Base-by-base conservation (phyloP, 2,329 filamentous ascomycete species). In the Ascochyta fabae region DNA sequence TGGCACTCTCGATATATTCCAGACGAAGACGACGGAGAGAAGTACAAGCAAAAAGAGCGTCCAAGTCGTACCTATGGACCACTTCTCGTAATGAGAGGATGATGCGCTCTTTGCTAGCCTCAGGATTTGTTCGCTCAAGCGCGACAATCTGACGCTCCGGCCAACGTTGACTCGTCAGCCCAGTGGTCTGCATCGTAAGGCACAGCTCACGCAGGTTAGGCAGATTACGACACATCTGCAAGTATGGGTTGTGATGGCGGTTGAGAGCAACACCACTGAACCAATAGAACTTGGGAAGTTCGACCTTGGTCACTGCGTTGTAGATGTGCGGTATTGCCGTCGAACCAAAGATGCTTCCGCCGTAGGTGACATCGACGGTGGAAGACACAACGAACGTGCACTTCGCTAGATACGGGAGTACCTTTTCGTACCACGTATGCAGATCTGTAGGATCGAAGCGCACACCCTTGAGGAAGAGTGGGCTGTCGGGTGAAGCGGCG, bases 211-310 rank as follows among this genome's bases (percentile, higher is more conserved):
- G 86, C 0, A 96, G 96, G 71, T 81, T 92, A 3, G 89, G 91
- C 3, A 96, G 92, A 67, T 86, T 92, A 12, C 75, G 96, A 47
- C 92, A 96, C 69, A 94, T 96, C 66, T 92, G 92, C 0, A 91
- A 86, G 65, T 92, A 91, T 53, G 94, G 97, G 70, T 96, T 98
- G 71, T 87, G 92, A 1, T 95, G 96, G 66, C 94, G 97, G 3
- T 82, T 0, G 78, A 96, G 15, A 88, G 96, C 64, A 88, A 94
- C 67, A 88, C 89, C 72, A 83, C 88, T 3, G 77, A 77, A 53
- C 69, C 74, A 16, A 76, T 79, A 27, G 76, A 80, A 53, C 71
- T 75, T 47, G 4, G 59, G 27, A 75, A 83, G 48, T 79, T 80
- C 23, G 77, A 82, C n/a, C 69, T 76, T 53, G 62, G 76, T 73